Evolutionary conservation across 495 filamentous ascomycete species (phyloP).

Genomic region (Penicillium salamii): DNA sequence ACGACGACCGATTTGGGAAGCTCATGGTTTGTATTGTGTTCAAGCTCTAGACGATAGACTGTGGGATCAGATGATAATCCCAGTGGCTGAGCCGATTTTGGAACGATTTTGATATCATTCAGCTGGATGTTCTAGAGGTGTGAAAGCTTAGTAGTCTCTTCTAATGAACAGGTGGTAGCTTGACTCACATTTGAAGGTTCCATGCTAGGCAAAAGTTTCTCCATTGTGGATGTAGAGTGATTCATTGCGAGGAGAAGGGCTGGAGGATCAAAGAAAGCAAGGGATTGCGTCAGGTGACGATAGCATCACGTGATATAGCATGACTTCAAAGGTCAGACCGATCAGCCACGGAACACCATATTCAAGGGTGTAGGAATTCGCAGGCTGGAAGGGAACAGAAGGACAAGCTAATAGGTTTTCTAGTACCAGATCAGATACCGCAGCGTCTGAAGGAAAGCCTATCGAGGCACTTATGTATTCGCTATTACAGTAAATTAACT

Average conservation of each 20-base stretch:
- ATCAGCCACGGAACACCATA: no score
- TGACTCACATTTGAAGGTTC: background rate
- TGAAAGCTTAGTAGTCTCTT: background rate
- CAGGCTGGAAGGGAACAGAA: no score
- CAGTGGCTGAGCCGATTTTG: background rate
- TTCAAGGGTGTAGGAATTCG: no score
- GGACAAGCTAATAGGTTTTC: no score
- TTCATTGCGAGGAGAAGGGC: background rate
- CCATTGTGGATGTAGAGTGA: background rate
- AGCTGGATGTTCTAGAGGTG: background rate
- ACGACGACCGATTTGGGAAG: background rate
- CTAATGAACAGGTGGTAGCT: background rate
- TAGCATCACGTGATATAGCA: no score
- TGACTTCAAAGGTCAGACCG: no score
- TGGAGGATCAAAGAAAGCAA: no score
- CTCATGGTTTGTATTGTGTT: background rate
- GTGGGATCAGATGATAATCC: background rate
- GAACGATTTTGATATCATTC: background rate
- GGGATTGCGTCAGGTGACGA: no score
- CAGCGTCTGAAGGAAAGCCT: no score
- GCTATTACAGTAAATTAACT: no score
- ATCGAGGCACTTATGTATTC: no score
- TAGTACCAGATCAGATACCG: no score
- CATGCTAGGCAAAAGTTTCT: background rate
- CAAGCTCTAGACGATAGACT: background rate